These are phyloP conservation scores for Haplosporangium sp. DNA, from an alignment of 371 early-diverging fungal species.

Conservation along the genomic window DNA sequence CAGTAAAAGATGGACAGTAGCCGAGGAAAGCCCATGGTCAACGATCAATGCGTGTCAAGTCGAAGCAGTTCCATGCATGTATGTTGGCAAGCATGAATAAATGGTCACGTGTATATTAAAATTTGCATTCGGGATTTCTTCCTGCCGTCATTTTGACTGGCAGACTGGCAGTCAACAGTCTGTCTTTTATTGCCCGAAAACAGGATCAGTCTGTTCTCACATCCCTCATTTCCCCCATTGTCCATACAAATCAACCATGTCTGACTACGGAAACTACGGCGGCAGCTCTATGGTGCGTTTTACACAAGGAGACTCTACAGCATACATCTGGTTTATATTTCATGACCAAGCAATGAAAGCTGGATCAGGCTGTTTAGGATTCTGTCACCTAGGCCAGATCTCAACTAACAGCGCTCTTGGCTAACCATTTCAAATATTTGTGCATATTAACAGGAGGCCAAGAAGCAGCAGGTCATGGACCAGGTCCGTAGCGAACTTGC, in stretches of 20 bases:
- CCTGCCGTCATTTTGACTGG: background rate
- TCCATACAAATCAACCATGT: constrained; percentile 32
- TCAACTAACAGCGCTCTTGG: too few species aligned
- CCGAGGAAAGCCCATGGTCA: constrained; percentile 73
- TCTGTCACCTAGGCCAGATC: too few species aligned
- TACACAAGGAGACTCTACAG: background rate
- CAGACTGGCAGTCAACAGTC: too few species aligned
- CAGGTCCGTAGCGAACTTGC: constrained; percentile 87
- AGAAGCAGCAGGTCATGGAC: constrained; percentile 88
- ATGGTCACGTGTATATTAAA: background rate
- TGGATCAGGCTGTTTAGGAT: too few species aligned
- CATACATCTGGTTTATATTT: background rate
- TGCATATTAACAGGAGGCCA: constrained; percentile 56
- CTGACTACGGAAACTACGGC: constrained; percentile 54
- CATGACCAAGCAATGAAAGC: background rate
- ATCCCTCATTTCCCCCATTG: background rate
- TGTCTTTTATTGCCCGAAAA: too few species aligned
- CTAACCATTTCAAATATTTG: background rate
- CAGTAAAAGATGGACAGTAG: constrained; percentile 85
- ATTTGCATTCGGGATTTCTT: background rate
- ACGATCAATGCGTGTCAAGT: background rate
- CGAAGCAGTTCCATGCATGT: too few species aligned
- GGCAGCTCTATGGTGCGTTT: constrained; percentile 53
- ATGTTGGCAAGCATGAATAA: too few species aligned
- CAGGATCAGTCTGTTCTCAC: too few species aligned